Conservation (phyloP, 331 rosid species). For the Quercus phellos region DNA sequence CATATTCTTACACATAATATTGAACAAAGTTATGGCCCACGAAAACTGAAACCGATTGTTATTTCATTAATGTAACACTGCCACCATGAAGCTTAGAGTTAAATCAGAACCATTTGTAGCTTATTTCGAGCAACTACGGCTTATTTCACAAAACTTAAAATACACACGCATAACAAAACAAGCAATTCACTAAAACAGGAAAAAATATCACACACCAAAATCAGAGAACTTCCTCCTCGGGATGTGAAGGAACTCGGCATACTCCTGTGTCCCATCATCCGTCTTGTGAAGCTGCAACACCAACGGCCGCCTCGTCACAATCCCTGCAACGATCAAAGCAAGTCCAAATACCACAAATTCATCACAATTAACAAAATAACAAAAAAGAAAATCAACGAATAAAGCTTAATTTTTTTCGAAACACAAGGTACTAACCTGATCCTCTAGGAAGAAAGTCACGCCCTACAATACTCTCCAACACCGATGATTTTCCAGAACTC, state of each 20-base stretch:
- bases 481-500: slow-evolving; percentile 97
- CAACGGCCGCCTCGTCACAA: slow-evolving; percentile 87
- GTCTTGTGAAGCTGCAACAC: slow-evolving; percentile 92
- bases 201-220: slow-evolving; percentile 37
- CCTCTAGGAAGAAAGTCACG: slow-evolving; percentile 97
- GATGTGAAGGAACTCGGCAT: slow-evolving; percentile 92
- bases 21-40: too few species aligned
- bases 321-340: slow-evolving; percentile 49
- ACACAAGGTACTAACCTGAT: slow-evolving; percentile 48
- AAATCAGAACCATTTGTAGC: neutral
- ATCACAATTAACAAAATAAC: neutral
- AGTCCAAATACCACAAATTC: neutral
- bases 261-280: slow-evolving; percentile 56
- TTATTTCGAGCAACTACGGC: neutral
- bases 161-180: neutral
- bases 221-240: slow-evolving; percentile 63
- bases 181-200: neutral
- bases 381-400: neutral
- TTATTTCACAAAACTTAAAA: too few species aligned
- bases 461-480: slow-evolving; percentile 85
- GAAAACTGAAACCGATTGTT: too few species aligned
- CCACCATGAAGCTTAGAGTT: neutral
- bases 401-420: neutral
- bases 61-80: too few species aligned
- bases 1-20: too few species aligned